phyloP scores from a whole-genome alignment of 2,329 filamentous ascomycete species.

The Monilinia aucupariae region DNA sequence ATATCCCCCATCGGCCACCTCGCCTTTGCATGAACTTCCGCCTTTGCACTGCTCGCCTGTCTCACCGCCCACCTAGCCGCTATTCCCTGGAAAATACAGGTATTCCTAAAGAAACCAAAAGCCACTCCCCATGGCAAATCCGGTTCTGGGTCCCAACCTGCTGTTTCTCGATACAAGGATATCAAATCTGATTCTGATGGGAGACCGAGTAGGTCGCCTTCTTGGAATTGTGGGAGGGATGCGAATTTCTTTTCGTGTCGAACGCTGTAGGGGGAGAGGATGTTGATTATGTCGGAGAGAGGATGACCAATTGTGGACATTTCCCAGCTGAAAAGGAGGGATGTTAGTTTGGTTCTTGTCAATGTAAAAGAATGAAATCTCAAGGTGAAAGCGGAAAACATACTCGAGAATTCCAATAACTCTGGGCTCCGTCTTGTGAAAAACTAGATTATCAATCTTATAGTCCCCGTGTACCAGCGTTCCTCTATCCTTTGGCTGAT shows the following conservation, averaged over 20 bases:
- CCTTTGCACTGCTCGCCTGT: slow-evolving; percentile 85
- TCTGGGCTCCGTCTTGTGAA: slow-evolving; percentile 78
- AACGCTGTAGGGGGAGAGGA: slow-evolving; percentile 49
- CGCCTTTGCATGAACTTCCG: slow-evolving; percentile 63
- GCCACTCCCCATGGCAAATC: slow-evolving; percentile 58
- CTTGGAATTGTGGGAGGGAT: slow-evolving; percentile 36
- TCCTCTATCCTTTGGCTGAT: slow-evolving; percentile 70
- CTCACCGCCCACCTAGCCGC: slow-evolving; percentile 77
- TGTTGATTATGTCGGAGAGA: slow-evolving; percentile 81
- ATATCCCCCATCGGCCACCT: slow-evolving; percentile 69
- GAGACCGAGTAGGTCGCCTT: slow-evolving; percentile 45
- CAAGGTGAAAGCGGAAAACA: slow-evolving; percentile 30
- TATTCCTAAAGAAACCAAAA: slow-evolving; percentile 56
- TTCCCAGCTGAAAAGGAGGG: slow-evolving; percentile 66
- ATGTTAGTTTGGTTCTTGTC: slow-evolving; percentile 6
- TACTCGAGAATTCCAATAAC: slow-evolving; percentile 91
- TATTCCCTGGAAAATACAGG: slow-evolving; percentile 76
- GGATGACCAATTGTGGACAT: slow-evolving; percentile 98
- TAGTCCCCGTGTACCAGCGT: slow-evolving; percentile 91
- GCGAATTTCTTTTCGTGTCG: slow-evolving; percentile 30
- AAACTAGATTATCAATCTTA: slow-evolving; percentile 89
- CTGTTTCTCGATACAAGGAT: slow-evolving; percentile 60
- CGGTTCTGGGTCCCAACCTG: slow-evolving; percentile 64
- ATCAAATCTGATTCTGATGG: slow-evolving; percentile 54
- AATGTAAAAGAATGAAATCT: neutral